Base-by-base conservation (phyloP, 805 yeast genomes). In the Starmerella cellae region DNA sequence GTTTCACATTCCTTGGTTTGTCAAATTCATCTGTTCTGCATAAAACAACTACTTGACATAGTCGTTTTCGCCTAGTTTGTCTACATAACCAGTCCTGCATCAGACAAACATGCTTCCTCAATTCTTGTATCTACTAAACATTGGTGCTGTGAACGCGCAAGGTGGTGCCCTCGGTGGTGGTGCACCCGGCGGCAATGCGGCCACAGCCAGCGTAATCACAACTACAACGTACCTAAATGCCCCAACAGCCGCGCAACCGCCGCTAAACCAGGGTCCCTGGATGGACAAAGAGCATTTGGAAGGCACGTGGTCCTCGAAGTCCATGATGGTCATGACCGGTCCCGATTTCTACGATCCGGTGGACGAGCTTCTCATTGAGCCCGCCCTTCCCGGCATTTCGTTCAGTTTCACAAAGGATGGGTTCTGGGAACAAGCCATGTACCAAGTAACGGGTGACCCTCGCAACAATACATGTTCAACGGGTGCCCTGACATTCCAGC, bases 241-340 rank as follows among this genome's bases (percentile, higher is more conserved):
- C 21, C 44, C 50, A 10, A 38, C 50, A 6, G 40, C 39, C 19
- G 41, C 47, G 17, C 36, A 35, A 11, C 46, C 52, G 18, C 43
- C 51, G 18, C 24, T 49, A 16, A 34, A 32, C 26, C 28, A 39
- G 30, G 58, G 58, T 11, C 58, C 57, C 17, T 54, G 58, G 58
- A 34, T 39, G 1, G 53, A 50, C 35, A 27, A 42, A 22, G 48
- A 43, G 17, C 54, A 56, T 23, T 45, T 83, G 37, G 82, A 68
- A 33, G 98, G 98, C 5, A 91, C 99, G 0, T 91, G 99, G 99
- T 63, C 87, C 1, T 79, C 96, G 16, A 91, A 91, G 61, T 77
- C 96, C 11, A 82, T 82, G 60, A 77, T 93, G 11, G 98, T 91
- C 6, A 79, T 88, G 66, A 91, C 99, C 1, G 99, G 99, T 0